Percentiles rank a stretch among this genome's conserved stretches.
These are phyloP conservation scores for Zygoascus meyerae DNA, from an alignment of 1,139 yeast species.

Conservation along the genomic window DNA sequence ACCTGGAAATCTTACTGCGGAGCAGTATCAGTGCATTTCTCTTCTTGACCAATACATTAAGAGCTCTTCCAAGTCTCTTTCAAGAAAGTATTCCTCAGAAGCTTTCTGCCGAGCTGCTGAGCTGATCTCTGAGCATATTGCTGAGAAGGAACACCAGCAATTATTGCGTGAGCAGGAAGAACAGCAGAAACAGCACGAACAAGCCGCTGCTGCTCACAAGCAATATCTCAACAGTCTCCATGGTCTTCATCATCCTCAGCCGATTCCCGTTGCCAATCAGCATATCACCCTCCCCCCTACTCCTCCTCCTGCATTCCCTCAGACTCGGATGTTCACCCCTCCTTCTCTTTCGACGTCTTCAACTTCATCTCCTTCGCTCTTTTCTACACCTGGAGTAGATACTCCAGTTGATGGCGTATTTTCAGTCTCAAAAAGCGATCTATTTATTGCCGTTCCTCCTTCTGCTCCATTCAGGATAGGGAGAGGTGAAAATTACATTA, in stretches of 20 bases:
- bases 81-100: conserved; percentile 34
- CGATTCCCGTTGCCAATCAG: conserved; percentile 20
- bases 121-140: conserved; percentile 27
- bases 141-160: conserved; percentile 11
- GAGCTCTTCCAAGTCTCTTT: conserved; percentile 34
- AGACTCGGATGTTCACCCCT: conserved; percentile 17
- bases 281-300: conserved; percentile 20
- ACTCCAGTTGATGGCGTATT: conserved; percentile 8
- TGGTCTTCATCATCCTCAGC: conserved; percentile 21
- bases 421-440: conserved; percentile 6
- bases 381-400: conserved; percentile 9
- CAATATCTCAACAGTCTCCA: not conserved
- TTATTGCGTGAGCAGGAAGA: conserved; percentile 9
- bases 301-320: conserved; percentile 17
- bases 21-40: conserved; percentile 29
- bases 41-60: conserved; percentile 33
- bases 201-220: not conserved
- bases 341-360: conserved; percentile 17
- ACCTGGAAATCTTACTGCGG: conserved; percentile 18
- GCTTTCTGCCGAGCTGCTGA: conserved; percentile 28
- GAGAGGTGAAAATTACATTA: conserved; percentile 22
- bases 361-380: conserved; percentile 14
- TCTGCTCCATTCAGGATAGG: conserved; percentile 15
- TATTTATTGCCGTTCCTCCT: conserved; percentile 11
- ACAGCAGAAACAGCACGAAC: conserved; percentile 15